Evolutionary conservation across 306 rosid genomes (phyloP).

Genomic region (Malus asiatica): DNA sequence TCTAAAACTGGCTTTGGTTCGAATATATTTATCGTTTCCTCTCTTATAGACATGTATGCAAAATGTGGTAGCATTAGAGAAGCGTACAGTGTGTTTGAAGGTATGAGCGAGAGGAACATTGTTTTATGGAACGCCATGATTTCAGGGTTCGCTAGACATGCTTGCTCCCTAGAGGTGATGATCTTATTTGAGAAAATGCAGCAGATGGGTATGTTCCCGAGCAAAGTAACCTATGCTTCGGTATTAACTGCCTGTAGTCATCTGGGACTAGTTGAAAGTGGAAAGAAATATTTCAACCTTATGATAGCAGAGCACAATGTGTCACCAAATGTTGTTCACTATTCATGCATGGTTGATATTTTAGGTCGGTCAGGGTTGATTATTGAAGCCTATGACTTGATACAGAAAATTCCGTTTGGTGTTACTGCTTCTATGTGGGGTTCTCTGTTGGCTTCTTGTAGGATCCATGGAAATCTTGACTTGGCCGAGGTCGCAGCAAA

Average conservation of each 20-base stretch:
- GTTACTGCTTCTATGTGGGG: slow-evolving; percentile 84
- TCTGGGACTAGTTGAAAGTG: slow-evolving; percentile 66
- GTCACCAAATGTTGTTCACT: slow-evolving; percentile 64
- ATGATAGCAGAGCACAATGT: slow-evolving; percentile 49
- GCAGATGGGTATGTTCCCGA: slow-evolving; percentile 53
- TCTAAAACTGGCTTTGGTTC: slow-evolving; percentile 54
- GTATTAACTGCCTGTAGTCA: slow-evolving; percentile 71
- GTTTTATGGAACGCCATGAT: slow-evolving; percentile 80
- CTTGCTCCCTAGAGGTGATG: slow-evolving; percentile 55
- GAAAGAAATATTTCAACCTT: slow-evolving; percentile 54
- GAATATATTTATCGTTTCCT: slow-evolving; percentile 45
- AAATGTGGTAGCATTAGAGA: slow-evolving; percentile 76
- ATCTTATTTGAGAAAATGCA: slow-evolving; percentile 86
- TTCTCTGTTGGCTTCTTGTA: slow-evolving; percentile 79
- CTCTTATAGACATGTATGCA: slow-evolving; percentile 82
- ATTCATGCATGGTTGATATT: slow-evolving; percentile 73
- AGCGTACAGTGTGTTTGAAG: slow-evolving; percentile 55
- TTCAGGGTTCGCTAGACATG: slow-evolving; percentile 74
- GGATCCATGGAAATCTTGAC: slow-evolving; percentile 48
- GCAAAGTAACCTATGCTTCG: slow-evolving; percentile 62
- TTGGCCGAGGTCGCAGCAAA: slow-evolving; percentile 73
- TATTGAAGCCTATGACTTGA: slow-evolving; percentile 47
- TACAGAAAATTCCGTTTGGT: slow-evolving; percentile 52
- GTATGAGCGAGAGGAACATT: slow-evolving; percentile 36
- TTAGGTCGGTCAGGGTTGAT: slow-evolving; percentile 66